A percentile compares a stretch with the other conserved stretches of the same genome.
Evolutionary conservation across 192 early-diverging fungal species (phyloP).

Genomic region (Coemansia asiatica): DNA sequence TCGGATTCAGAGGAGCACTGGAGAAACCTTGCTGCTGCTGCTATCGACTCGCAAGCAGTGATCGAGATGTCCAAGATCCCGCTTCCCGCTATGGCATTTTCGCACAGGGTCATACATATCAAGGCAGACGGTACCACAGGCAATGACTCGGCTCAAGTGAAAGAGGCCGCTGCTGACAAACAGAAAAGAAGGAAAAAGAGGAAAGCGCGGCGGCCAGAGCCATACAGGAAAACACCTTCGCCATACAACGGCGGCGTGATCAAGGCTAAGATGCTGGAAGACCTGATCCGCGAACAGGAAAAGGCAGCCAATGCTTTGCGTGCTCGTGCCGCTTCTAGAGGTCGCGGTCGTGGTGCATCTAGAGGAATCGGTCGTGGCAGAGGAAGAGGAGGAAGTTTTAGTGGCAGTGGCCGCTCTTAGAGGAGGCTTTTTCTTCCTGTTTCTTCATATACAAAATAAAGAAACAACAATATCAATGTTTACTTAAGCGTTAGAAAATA

Average conservation of each 20-base stretch:
- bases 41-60: conserved; percentile 32
- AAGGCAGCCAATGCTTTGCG: conserved; percentile 13
- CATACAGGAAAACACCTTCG: conserved; percentile 26
- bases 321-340: conserved; percentile 6
- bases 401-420: conserved; percentile 13
- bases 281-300: conserved; percentile 43
- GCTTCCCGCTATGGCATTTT: conserved; percentile 29
- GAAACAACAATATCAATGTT: no score
- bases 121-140: conserved; percentile 6
- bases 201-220: conserved; percentile 3
- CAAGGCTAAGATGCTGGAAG: conserved; percentile 39
- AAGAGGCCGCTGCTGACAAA: neutral
- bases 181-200: conserved; percentile 12
- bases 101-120: conserved; percentile 38
- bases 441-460: no score
- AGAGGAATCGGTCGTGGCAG: conserved; percentile 9
- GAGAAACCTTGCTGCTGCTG: conserved; percentile 30
- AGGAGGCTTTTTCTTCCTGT: no score
- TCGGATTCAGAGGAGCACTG: conserved; percentile 53
- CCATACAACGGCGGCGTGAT: conserved; percentile 46
- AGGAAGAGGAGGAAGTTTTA: conserved; percentile 11
- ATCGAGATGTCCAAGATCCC: conserved; percentile 22
- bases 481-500: no score
- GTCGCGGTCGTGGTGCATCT: conserved; percentile 18
- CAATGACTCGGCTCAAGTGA: neutral